Evolutionary conservation across 2,329 filamentous ascomycete species (phyloP), one percentile per base, ranked within the genome.

Genomic region (Lomentospora prolificans): DNA sequence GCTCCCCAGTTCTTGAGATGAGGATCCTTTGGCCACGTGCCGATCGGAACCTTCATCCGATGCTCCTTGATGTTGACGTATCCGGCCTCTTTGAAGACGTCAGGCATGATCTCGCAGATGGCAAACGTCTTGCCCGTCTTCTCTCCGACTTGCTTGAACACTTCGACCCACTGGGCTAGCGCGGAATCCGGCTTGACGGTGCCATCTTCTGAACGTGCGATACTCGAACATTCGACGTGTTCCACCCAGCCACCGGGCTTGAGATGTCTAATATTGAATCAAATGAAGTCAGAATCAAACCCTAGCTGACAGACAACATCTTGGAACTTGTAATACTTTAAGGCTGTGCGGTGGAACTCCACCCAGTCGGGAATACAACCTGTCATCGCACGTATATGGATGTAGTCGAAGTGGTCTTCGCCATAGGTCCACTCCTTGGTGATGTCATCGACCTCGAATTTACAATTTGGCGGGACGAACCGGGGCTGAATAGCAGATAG

Each of bases 381-480:
- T 0, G 73, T 68, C 63, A 84, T 69, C 56, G 77, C 70, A 22
- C 78, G 76, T 1, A 77, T 72, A 63, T 85, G 82, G 48, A 86
- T 74, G 59, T 76, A 80, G 65, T 86, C 81, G 59, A 83, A 82
- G 53, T 72, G 64, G 52, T 73, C 61, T 0, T 69, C 62, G 0
- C 74, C 69, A 33, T 69, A 80, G 64, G 69, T 79, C 72, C 72
- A 75, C 3, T 70, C 64, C 17, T 67, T 72, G 59, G 80, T 79
- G 31, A 81, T 75, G 60, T 87, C 82, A 64, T 86, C 83, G 39
- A 86, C 75, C 55, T 84, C 74, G 57, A 86, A 87, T 58, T 78
- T 76, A 54, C 84, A 80, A 61, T 86, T 87, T 14, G 75, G 72
- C 0, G 82, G 81, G 0, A 84, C 75, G 65, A 70, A 79, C 14